Evolutionary conservation across 1,284 basidiomycete species (phyloP).

Genomic region (Trametes hirsuta): DNA sequence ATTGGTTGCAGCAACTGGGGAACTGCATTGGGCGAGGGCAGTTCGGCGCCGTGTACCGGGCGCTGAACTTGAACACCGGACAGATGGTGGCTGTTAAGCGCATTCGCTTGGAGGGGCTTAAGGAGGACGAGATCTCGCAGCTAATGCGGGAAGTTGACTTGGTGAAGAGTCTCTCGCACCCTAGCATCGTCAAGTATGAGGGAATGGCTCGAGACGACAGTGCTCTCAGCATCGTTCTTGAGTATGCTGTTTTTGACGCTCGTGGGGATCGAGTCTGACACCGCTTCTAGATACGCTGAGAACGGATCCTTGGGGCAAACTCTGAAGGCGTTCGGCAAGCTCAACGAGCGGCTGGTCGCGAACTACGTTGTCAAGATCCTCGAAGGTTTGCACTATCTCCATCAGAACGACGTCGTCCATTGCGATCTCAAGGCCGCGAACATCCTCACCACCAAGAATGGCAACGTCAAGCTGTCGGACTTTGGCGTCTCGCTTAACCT

Average conservation of each 20-base stretch:
- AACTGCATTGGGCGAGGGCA: slow-evolving; percentile 97
- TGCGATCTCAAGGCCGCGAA: slow-evolving; percentile 99
- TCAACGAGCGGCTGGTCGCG: slow-evolving; percentile 88
- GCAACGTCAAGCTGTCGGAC: slow-evolving; percentile 97
- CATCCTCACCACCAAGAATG: slow-evolving; percentile 95
- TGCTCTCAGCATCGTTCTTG: slow-evolving; percentile 88
- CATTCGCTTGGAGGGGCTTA: slow-evolving; percentile 83
- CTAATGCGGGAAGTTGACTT: slow-evolving; percentile 92
- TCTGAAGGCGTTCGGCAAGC: slow-evolving; percentile 87
- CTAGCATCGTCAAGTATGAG: slow-evolving; percentile 95
- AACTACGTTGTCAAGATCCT: slow-evolving; percentile 93
- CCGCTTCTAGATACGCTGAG: slow-evolving; percentile 76
- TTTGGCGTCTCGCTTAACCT: slow-evolving; percentile 99
- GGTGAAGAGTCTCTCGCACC: slow-evolving; percentile 86
- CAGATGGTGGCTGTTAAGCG: slow-evolving; percentile 96
- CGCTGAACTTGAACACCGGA: slow-evolving; percentile 88
- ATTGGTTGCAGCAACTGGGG: slow-evolving; percentile 76
- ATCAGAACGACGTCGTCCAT: slow-evolving; percentile 80
- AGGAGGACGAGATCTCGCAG: slow-evolving; percentile 84
- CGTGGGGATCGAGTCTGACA: slow-evolving; percentile 34
- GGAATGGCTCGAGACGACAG: slow-evolving; percentile 91
- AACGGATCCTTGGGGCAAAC: slow-evolving; percentile 93
- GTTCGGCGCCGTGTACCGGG: slow-evolving; percentile 94
- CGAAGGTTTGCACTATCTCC: slow-evolving; percentile 90
- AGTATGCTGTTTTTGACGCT: slow-evolving; percentile 57